Evolutionary conservation across 768 basidiomycete species (phyloP).

Genomic region (Botryobasidium botryosum): DNA sequence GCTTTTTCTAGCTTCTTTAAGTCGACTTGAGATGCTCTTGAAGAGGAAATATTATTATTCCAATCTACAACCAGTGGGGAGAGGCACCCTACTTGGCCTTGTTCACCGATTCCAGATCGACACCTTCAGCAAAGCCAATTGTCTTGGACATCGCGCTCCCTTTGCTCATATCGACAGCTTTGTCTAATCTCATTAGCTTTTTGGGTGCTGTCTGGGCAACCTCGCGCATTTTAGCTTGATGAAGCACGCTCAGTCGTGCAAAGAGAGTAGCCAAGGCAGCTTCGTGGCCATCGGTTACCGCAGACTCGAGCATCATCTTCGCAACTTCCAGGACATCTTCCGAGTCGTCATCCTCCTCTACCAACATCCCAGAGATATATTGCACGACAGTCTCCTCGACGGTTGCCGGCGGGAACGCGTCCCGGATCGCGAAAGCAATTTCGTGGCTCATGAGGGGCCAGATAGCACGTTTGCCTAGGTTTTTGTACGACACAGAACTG

Average conservation of each 20-base stretch:
- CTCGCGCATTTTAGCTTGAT: slow-evolving; percentile 9
- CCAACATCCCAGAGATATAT: slow-evolving; percentile 73
- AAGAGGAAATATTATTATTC: slow-evolving; percentile 7
- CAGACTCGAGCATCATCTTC: slow-evolving; percentile 54
- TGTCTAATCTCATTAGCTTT: slow-evolving; percentile 35
- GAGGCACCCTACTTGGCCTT: slow-evolving; percentile 63
- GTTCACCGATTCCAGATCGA: slow-evolving; percentile 82
- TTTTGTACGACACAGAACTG: no score
- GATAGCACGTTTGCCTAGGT: no score
- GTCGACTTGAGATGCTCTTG: slow-evolving; percentile 77
- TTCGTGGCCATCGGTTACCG: slow-evolving; percentile 39
- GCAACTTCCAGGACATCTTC: slow-evolving; percentile 72
- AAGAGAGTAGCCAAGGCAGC: slow-evolving; percentile 52
- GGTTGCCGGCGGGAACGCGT: slow-evolving; percentile 12
- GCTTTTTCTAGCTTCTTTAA: slow-evolving; percentile 93
- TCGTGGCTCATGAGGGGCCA: slow-evolving; percentile 4
- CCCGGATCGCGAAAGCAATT: slow-evolving; percentile 9
- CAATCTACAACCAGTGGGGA: neutral
- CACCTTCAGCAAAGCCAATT: slow-evolving; percentile 62
- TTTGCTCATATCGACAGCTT: slow-evolving; percentile 80
- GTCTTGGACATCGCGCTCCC: slow-evolving; percentile 57
- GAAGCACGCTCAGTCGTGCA: slow-evolving; percentile 28
- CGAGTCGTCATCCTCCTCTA: slow-evolving; percentile 67
- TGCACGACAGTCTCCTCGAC: slow-evolving; percentile 76
- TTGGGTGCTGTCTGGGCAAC: slow-evolving; percentile 4